phyloP scores from a whole-genome alignment of 805 yeast genomes.

The Nakazawaea ernobii region DNA sequence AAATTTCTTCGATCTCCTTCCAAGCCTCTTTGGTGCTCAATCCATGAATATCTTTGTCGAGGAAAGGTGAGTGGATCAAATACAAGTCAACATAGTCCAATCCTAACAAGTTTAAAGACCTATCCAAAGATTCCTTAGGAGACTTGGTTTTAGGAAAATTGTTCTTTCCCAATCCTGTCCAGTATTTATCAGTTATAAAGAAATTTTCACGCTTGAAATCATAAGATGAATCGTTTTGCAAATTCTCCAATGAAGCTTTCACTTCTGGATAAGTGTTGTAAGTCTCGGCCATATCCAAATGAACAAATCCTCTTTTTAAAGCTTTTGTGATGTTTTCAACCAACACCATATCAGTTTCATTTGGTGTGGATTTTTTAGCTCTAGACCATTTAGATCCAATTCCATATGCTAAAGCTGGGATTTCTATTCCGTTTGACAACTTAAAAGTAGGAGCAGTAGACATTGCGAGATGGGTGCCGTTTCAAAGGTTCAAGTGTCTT shows the following conservation, averaged over 20 bases:
- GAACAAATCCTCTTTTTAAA: constrained; percentile 36
- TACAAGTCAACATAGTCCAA: constrained; percentile 17
- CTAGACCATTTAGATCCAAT: constrained; percentile 56
- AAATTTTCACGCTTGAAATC: constrained; percentile 28
- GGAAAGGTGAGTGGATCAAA: constrained; percentile 9
- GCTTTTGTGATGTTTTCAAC: constrained; percentile 5
- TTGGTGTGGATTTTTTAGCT: constrained; percentile 24
- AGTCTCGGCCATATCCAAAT: constrained; percentile 54
- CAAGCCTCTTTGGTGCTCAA: constrained; percentile 23
- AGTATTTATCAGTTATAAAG: constrained; percentile 48
- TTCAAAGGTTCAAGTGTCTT: neutral
- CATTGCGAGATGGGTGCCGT: neutral
- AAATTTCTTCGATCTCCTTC: constrained; percentile 22
- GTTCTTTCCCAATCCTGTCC: constrained; percentile 22
- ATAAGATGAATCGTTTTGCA: constrained; percentile 8
- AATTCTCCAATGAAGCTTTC: constrained; percentile 4
- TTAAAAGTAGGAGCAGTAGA: constrained; percentile 18
- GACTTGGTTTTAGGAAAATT: constrained; percentile 11
- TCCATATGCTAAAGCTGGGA: constrained; percentile 65
- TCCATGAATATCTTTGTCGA: constrained; percentile 29
- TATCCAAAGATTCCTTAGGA: constrained; percentile 35
- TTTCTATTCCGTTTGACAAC: constrained; percentile 50
- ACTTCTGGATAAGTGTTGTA: constrained; percentile 41
- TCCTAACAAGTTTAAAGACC: constrained; percentile 35
- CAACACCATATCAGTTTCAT: constrained; percentile 7